Percentiles rank a stretch among this genome's conserved stretches.
These are phyloP conservation scores for Eimeria tenella DNA, from an alignment of 169 alveolate species.

Conservation along the genomic window DNA sequence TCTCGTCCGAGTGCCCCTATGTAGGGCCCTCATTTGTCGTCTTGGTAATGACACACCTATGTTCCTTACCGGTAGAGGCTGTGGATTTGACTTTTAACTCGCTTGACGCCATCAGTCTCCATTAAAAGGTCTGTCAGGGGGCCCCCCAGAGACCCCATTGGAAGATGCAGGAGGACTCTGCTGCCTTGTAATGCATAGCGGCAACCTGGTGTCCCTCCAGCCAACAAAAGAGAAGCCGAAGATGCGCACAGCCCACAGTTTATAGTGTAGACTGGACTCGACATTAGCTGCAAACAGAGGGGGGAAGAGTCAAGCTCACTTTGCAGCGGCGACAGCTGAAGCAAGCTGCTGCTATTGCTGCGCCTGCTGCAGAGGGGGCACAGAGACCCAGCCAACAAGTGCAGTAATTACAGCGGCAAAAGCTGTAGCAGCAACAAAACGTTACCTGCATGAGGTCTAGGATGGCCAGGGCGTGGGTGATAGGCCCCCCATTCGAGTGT, in stretches of 20 bases:
- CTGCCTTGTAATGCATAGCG: constrained; percentile 59
- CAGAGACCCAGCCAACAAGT: not conserved
- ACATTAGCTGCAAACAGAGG: constrained; percentile 34
- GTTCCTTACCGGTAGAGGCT: constrained; percentile 30
- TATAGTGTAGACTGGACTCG: constrained; percentile 39
- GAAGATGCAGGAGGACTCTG: constrained; percentile 52
- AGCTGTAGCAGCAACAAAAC: constrained; percentile 16
- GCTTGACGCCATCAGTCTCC: constrained; percentile 13
- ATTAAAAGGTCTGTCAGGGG: not conserved
- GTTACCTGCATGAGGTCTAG: constrained; percentile 58
- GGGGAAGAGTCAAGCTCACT: not conserved
- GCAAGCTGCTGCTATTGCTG: not conserved
- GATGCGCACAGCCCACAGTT: constrained; percentile 59
- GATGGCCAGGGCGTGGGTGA: constrained; percentile 43
- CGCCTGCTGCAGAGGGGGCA: not conserved
- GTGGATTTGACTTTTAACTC: not conserved
- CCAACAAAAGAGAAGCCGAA: constrained; percentile 50
- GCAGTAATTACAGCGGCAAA: not conserved
- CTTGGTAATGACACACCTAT: not conserved
- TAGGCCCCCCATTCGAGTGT: constrained; percentile 59
- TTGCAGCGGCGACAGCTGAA: constrained; percentile 41
- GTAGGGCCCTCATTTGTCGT: not conserved
- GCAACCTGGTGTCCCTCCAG: constrained; percentile 45
- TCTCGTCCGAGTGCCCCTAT: not conserved
- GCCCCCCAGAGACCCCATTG: constrained; percentile 67